These are phyloP conservation scores for Knufia fluminis DNA, from an alignment of 2,329 filamentous ascomycete species.

Conservation along the genomic window DNA sequence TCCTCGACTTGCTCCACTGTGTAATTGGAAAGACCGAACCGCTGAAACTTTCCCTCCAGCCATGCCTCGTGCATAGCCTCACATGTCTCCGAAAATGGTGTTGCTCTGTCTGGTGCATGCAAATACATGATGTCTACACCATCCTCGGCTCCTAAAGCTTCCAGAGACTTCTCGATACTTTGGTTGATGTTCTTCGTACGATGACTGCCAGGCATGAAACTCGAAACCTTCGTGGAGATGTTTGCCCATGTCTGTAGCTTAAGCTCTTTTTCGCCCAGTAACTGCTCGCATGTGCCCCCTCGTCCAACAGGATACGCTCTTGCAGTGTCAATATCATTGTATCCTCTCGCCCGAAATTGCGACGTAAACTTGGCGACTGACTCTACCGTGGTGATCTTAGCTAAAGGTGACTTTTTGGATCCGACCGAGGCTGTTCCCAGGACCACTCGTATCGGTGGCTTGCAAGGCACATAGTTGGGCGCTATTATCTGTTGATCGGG, in stretches of 20 bases:
- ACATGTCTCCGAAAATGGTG: constrained; percentile 34
- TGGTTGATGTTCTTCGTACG: constrained; percentile 22
- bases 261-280: constrained; percentile 22
- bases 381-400: constrained; percentile 24
- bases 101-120: constrained; percentile 39
- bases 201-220: constrained; percentile 24
- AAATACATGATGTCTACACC: constrained; percentile 31
- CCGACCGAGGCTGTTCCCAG: constrained; percentile 25
- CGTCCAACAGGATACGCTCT: constrained; percentile 24
- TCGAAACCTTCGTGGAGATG: constrained; percentile 24
- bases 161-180: constrained; percentile 23
- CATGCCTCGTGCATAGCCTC: constrained; percentile 36
- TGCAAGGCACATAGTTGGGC: constrained; percentile 16
- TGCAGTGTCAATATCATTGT: constrained; percentile 25
- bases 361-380: constrained; percentile 21
- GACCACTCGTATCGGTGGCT: constrained; percentile 22
- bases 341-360: constrained; percentile 22
- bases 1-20: constrained; percentile 36
- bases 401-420: constrained; percentile 21
- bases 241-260: constrained; percentile 22
- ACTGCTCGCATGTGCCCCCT: constrained; percentile 24
- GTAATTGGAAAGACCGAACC: constrained; percentile 42
- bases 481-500: constrained; percentile 9
- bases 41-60: constrained; percentile 35
- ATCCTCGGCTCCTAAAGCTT: constrained; percentile 21